A percentile compares a stretch with the other conserved stretches of the same genome.
Conservation (phyloP, 352 stramenopile species). For the Globisporangium radiosum region DNA sequence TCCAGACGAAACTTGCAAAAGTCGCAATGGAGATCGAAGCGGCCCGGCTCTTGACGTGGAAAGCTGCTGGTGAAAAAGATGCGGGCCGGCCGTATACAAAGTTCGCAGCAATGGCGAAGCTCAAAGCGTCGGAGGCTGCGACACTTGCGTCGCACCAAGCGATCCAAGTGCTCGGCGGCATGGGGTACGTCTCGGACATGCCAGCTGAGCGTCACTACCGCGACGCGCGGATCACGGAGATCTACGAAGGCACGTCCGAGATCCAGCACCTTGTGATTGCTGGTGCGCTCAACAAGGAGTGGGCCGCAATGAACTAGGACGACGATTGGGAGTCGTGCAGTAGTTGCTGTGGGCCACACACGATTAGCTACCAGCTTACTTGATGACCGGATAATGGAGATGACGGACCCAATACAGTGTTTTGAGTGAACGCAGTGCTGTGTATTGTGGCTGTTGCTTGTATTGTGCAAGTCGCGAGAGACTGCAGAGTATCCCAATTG, state of each 20-base stretch:
- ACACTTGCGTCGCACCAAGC: conserved; percentile 95
- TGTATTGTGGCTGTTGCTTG: not conserved
- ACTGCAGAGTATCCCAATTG: not conserved
- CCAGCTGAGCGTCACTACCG: conserved; percentile 96
- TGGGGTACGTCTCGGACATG: conserved; percentile 97
- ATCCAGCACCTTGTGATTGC: conserved; percentile 97
- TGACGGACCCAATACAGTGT: too few relatives aligned
- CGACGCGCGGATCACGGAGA: conserved; percentile 96
- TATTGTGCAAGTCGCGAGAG: not conserved
- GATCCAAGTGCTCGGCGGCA: conserved; percentile 94
- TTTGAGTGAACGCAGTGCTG: not conserved
- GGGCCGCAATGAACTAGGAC: conserved; percentile 52
- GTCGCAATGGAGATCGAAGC: conserved; percentile 92
- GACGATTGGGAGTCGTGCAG: not conserved
- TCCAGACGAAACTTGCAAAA: conserved; percentile 90
- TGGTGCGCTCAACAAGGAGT: conserved; percentile 95
- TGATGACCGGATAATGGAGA: not conserved
- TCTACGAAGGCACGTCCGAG: conserved; percentile 97
- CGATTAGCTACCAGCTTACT: not conserved
- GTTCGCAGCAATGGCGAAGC: conserved; percentile 95
- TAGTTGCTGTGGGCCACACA: not conserved
- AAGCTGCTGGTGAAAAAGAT: conserved; percentile 91
- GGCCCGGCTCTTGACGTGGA: conserved; percentile 92
- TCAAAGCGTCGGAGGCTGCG: conserved; percentile 92
- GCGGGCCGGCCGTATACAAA: conserved; percentile 87